These are phyloP conservation scores for Phanerodontia chrysosporium DNA, from an alignment of 768 basidiomycete species.

Conservation along the genomic window DNA sequence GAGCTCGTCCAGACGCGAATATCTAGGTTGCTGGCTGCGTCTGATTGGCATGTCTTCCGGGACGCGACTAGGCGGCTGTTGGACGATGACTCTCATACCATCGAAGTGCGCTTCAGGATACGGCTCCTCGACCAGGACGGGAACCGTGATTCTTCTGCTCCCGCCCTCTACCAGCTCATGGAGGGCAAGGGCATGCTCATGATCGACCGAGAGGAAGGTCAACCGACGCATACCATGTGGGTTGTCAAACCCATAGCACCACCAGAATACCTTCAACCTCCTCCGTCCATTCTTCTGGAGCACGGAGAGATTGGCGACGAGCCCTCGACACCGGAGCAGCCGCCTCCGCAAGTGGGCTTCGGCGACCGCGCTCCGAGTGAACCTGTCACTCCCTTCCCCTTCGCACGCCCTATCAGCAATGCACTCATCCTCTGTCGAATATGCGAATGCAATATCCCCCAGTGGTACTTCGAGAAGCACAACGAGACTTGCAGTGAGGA, in stretches of 20 bases:
- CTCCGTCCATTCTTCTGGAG: constrained; percentile 58
- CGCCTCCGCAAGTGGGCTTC: constrained; percentile 34
- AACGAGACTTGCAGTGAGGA: constrained; percentile 98
- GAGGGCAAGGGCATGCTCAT: constrained; percentile 99
- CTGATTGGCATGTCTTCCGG: constrained; percentile 78
- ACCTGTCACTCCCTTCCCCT: constrained; percentile 68
- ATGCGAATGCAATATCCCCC: constrained; percentile 93
- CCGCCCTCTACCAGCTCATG: constrained; percentile 74
- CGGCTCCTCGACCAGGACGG: constrained; percentile 58
- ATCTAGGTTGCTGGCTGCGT: constrained; percentile 73
- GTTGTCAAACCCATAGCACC: constrained; percentile 81
- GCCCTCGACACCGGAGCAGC: constrained; percentile 27
- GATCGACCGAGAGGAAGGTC: constrained; percentile 84
- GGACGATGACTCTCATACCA: constrained; percentile 89
- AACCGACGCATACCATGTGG: constrained; percentile 97
- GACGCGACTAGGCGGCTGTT: constrained; percentile 82
- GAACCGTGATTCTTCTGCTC: constrained; percentile 46
- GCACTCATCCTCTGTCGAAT: constrained; percentile 92
- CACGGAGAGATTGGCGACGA: constrained; percentile 37
- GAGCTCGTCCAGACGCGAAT: constrained; percentile 76
- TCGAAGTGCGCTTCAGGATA: constrained; percentile 88
- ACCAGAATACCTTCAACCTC: constrained; percentile 63
- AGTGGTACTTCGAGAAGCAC: constrained; percentile 99
- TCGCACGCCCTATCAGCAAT: constrained; percentile 71
- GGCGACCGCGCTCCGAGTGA: constrained; percentile 20